Evolutionary conservation across 2,329 filamentous ascomycete species (phyloP).

Genomic region (Pseudogymnoascus sp.): DNA sequence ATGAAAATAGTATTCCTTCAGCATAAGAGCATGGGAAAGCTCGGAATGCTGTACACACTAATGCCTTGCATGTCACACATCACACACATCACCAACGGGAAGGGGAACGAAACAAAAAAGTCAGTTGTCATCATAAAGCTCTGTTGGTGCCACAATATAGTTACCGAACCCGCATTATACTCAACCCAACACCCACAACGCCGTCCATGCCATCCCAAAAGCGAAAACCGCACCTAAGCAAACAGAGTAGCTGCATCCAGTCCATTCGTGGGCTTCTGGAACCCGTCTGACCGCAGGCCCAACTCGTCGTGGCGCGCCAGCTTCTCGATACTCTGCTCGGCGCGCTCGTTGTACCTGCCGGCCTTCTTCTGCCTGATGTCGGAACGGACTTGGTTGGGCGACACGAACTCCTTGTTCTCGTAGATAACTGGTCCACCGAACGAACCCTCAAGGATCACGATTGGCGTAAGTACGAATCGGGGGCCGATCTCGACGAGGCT

Average conservation of each 20-base stretch:
- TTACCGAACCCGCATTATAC: conserved; percentile 9
- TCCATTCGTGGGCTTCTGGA: conserved; percentile 56
- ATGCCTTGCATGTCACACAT: conserved; percentile 1
- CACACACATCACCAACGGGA: background rate
- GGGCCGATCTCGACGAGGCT: conserved; percentile 89
- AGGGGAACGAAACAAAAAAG: background rate
- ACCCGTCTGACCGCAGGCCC: conserved; percentile 63
- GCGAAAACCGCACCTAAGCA: conserved; percentile 41
- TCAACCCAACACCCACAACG: conserved; percentile 8
- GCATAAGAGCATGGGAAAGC: conserved; percentile 7
- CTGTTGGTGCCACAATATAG: conserved; percentile 10
- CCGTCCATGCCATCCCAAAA: conserved; percentile 7
- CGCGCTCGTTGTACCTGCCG: conserved; percentile 66
- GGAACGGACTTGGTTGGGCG: conserved; percentile 84
- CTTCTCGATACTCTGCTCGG: conserved; percentile 66
- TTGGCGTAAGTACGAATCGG: conserved; percentile 85
- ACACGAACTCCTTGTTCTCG: conserved; percentile 96
- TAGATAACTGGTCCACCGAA: conserved; percentile 97
- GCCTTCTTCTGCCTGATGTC: conserved; percentile 74
- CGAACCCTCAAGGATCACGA: conserved; percentile 88
- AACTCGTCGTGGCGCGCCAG: conserved; percentile 68
- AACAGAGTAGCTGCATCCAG: conserved; percentile 74
- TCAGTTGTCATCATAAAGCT: conserved; percentile 5
- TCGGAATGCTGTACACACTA: conserved; percentile 9
- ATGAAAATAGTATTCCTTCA: conserved; percentile 10